Evolutionary conservation across 169 alveolate species (phyloP).

Genomic region (Plasmodium knowlesi): DNA sequence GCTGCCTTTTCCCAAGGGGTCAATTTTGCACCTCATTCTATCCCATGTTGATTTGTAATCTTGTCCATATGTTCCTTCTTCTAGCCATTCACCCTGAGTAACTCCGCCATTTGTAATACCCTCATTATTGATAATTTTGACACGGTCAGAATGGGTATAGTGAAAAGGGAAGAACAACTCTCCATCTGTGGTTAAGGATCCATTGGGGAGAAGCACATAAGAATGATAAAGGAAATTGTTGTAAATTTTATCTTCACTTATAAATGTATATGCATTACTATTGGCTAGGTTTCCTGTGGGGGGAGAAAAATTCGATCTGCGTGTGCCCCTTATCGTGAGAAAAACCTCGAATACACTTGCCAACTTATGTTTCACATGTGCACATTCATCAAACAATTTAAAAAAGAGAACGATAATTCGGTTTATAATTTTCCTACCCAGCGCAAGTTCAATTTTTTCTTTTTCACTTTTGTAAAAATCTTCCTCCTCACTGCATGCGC

Average conservation of each 20-base stretch:
- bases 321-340: background rate
- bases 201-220: background rate
- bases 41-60: background rate
- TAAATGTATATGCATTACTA: background rate
- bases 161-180: background rate
- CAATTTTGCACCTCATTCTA: background rate
- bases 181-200: background rate
- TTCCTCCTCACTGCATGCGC: background rate
- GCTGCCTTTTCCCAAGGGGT: background rate
- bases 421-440: background rate
- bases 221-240: background rate
- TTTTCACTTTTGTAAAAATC: background rate
- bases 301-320: background rate
- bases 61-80: background rate
- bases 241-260: background rate
- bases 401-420: background rate
- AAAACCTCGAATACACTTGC: background rate
- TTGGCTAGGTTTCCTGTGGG: background rate
- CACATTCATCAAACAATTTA: background rate
- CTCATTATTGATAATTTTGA: background rate
- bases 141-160: background rate
- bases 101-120: background rate
- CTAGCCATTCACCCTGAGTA: background rate
- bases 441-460: background rate
- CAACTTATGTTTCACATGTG: background rate